Evolutionary conservation across 805 yeast genomes (phyloP), one percentile per base, ranked within the genome.

Genomic region (Suhomyces tanzawaensis): DNA sequence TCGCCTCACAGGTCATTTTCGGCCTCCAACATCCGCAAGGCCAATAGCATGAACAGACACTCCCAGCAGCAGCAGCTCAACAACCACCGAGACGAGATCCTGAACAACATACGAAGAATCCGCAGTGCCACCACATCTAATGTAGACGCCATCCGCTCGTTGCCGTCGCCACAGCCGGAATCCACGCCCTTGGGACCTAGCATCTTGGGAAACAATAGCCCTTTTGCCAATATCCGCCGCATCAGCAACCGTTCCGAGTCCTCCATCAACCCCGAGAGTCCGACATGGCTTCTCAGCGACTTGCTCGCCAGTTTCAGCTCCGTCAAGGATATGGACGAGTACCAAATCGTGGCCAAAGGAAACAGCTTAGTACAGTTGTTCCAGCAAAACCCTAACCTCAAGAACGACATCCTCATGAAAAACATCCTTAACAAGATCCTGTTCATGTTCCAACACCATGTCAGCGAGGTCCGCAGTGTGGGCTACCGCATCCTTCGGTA

Each of bases 401-500:
- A 79, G 50, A 66, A 74, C 23, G 95, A 87, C 35, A 64, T 90
- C 21, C 80, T 74, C 2, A 54, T 83, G 13, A 68, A 76, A 15
- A 75, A 79, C 1, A 74, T 82, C 36, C 66, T 84, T 18, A 69
- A 68, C 35, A 62, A 79, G 22, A 69, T 90, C 8, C 85, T 80
- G 49, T 71, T 72, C 15, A 66, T 88, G 54, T 58, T 90, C 15
- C 64, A 77, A 19, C 79, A 77, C 48, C 68, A 67, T 5, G 71
- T 76, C 32, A 70, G 80, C 19, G 81, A 78, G 40, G 82, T 86
- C 1, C 71, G 82, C 6, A 84, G 90, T 0, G 74, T 88, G 2
- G 95, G 90, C 0, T 88, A 80, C 57, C 68, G 95, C 34, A 71
- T 88, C 1, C 72, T 88, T 16, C 66, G 96, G 13, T 74, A 83